Base-by-base conservation (phyloP, 129 eudicot genomes). In the Pittosporum tobira region DNA sequence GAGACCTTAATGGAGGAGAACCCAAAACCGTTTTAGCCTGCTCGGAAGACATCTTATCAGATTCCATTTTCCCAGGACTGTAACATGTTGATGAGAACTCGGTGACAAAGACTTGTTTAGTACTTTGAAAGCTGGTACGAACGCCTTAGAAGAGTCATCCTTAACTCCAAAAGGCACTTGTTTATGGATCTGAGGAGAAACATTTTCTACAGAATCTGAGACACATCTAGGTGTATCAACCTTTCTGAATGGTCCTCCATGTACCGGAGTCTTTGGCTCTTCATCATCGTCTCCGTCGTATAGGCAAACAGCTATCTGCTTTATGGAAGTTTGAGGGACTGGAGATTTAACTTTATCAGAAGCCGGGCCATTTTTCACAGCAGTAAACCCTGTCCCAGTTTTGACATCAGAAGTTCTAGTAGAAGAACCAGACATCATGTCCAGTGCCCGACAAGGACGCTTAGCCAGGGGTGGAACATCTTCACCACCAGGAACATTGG, bases 221-320 rank as follows among this genome's bases (percentile, higher is more conserved):
- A 61, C 42, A 44, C 56, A 49, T 10, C 74, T 25, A 65, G 57
- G 59, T 54, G 59, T 74, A 63, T 75, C 72, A 61, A 50, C 69
- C 75, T 75, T 85, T 51, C 45, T 52, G 9, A 66, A 48, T 56
- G 74, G 56, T 62, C 76, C 74, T 68, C 87, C 95, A 73, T 90
- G 98, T 30, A 90, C 79, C 5, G 98, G 98, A 38, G 98, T 90
- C 67, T 83, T 90, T 48, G 97, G 86, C 68, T 65, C 76, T 51
- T 83, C 94, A 24, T 73, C 86, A 47, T 85, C 95, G 19, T 79
- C 86, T 18, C 37, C 81, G 61, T 73, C 95, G 67, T 49, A 75
- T 13, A 83, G 63, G 70, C 88, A 81, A 60, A 90, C 94, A 55
- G 98, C 93, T 78, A 94, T 86, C 36, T 90, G 81, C 72, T 79